Percentiles rank a stretch among this genome's conserved stretches.
phyloP scores from a whole-genome alignment of 148 eudicot species.

The Vaccinium vitisidaea region DNA sequence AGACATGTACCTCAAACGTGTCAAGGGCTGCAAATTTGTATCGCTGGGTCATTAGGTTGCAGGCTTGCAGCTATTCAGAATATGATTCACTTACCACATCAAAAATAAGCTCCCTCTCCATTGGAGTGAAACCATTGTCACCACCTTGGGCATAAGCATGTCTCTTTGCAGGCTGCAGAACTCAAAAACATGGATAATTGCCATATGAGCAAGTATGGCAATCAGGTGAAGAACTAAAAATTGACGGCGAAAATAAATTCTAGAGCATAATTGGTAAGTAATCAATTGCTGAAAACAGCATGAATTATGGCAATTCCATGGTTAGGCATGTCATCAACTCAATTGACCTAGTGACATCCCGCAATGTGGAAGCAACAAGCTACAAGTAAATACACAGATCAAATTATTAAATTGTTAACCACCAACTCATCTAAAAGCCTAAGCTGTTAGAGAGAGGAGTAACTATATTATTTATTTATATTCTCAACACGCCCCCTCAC shows the following conservation, averaged over 20 bases:
- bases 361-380: background rate
- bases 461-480: too few species aligned
- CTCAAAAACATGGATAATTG: background rate
- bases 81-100: slow-evolving; percentile 68
- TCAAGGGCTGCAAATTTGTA: background rate
- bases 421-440: too few species aligned
- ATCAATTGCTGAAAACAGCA: slow-evolving; percentile 13
- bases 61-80: background rate
- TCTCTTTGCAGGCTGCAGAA: slow-evolving; percentile 80
- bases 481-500: too few species aligned
- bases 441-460: too few species aligned
- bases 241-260: background rate
- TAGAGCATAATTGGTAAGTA: background rate
- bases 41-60: background rate
- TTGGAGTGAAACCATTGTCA: slow-evolving; percentile 71
- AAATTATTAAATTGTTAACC: too few species aligned
- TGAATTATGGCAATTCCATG: background rate
- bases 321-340: background rate
- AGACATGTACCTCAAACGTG: slow-evolving; percentile 14
- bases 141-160: slow-evolving; percentile 82
- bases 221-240: background rate
- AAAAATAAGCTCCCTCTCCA: slow-evolving; percentile 92
- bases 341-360: slow-evolving; percentile 1
- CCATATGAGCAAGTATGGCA: background rate
- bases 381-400: background rate